Evolutionary conservation across 2,329 filamentous ascomycete genomes (phyloP).

Genomic region (Pestalotiopsis sp.): DNA sequence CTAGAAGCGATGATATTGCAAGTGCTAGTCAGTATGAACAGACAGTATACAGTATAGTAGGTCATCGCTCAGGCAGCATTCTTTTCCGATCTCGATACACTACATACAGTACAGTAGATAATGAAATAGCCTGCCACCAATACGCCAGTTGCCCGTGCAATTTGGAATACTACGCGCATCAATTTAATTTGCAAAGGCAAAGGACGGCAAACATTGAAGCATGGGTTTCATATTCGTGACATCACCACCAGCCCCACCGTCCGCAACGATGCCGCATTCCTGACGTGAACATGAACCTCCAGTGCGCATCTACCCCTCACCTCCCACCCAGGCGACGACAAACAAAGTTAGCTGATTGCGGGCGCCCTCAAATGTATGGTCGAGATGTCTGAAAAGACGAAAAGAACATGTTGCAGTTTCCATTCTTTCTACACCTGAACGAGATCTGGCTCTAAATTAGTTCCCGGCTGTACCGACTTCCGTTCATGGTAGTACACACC

Average conservation of each 20-base stretch:
- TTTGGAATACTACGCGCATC: not conserved
- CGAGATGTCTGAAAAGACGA: not conserved
- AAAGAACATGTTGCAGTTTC: not conserved
- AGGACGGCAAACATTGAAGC: not conserved
- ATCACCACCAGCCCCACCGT: conserved; percentile 7
- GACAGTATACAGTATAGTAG: not conserved
- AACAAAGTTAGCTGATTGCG: not conserved
- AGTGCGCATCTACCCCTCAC: conserved; percentile 11
- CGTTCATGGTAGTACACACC: not conserved
- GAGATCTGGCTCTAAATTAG: not conserved
- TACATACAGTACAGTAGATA: no score
- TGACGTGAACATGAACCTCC: conserved; percentile 4
- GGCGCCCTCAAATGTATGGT: not conserved
- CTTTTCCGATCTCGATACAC: not conserved
- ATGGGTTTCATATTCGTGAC: conserved; percentile 3
- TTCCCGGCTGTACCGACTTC: not conserved
- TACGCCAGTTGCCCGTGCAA: not conserved
- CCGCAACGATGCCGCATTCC: not conserved
- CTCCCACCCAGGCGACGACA: not conserved
- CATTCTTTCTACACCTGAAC: not conserved
- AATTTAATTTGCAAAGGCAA: not conserved
- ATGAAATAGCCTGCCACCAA: not conserved
- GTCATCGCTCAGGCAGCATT: not conserved
- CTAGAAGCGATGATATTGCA: not conserved
- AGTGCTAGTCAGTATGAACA: not conserved